Conservation (phyloP, 805 yeast genomes). For the Priceomyces haplophilus region DNA sequence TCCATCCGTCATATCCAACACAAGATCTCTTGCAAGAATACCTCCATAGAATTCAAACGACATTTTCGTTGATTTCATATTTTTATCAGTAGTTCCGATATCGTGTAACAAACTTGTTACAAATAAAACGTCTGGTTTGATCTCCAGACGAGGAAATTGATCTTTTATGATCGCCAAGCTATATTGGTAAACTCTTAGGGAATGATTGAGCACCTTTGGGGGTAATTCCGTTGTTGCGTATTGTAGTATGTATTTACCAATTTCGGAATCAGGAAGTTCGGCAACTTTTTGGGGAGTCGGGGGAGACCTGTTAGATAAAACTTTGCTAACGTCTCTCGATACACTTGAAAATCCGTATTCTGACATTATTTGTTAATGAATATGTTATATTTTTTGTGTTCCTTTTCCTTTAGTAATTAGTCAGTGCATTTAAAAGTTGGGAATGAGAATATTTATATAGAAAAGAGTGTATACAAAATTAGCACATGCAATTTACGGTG, state of each 20-base stretch:
- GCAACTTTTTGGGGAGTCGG: conserved; percentile 22
- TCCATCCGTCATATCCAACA: conserved; percentile 19
- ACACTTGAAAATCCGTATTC: conserved; percentile 29
- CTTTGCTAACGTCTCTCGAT: conserved; percentile 23
- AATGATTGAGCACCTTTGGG: conserved; percentile 23
- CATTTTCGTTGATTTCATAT: conserved; percentile 30
- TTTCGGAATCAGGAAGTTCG: conserved; percentile 17
- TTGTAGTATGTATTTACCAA: conserved; percentile 17
- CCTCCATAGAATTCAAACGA: conserved; percentile 38
- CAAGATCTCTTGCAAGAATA: conserved; percentile 22
- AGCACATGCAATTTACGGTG: too few relatives aligned
- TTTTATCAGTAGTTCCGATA: conserved; percentile 32
- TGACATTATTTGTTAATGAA: too few relatives aligned
- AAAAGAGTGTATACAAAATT: too few relatives aligned
- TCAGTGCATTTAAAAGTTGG: too few relatives aligned
- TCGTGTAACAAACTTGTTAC: conserved; percentile 33
- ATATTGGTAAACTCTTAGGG: conserved; percentile 30
- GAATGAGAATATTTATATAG: too few relatives aligned
- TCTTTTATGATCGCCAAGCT: conserved; percentile 28
- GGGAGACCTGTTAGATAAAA: conserved; percentile 20
- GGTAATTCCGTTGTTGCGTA: conserved; percentile 24
- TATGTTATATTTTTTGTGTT: too few relatives aligned
- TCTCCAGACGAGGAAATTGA: conserved; percentile 31
- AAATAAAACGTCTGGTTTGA: conserved; percentile 26
- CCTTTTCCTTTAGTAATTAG: too few relatives aligned